Base-by-base conservation (phyloP, 2,329 filamentous ascomycete species). In the Nemania bipapillata region DNA sequence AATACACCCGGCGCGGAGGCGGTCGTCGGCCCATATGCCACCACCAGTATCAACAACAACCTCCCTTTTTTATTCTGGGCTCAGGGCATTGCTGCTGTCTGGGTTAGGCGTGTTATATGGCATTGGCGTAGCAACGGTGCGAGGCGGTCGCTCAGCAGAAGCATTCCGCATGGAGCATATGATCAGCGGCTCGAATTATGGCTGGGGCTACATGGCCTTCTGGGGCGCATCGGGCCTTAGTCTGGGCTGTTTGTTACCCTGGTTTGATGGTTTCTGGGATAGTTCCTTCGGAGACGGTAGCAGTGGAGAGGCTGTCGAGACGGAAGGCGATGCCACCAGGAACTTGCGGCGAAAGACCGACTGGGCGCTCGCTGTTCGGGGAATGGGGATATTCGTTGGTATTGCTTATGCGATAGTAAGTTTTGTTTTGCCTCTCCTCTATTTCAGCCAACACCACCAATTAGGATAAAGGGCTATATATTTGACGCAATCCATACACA, bases 211-310 rank as follows among this genome's bases (percentile, higher is more conserved):
- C 78, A 83, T 97, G 63, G 81, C 85, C 0, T 90, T 92, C 70
- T 99, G 96, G 95, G 96, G 94, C 0, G 74, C 91, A 9, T 90
- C 91, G 0, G 94, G 94, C 17, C 88, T 97, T 4, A 84, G 87
- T 0, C 81, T 97, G 26, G 96, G 96, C 5, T 91, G 89, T 65
- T 80, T 96, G 58, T 81, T 98, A 65, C 96, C 96, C 1, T 95
- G 91, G 87, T 87, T 97, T 22, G 96, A 99, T 79, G 83, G 86
- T 11, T 79, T 94, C 9, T 96, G 92, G 88, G 89, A 91, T 68
- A 83, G 85, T 50, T 79, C 82, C 7, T 81, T 85, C 72, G 82
- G 52, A 15, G 49, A 62, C 17, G 50, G 15, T 2, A 55, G 42
- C 35, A 54, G 83, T 8, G 75, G 78, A 40, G 74, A 72, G 8